A percentile compares a stretch with the other conserved stretches of the same genome.
phyloP scores from a whole-genome alignment of 2,329 filamentous ascomycete species.

The Septoria linicola region DNA sequence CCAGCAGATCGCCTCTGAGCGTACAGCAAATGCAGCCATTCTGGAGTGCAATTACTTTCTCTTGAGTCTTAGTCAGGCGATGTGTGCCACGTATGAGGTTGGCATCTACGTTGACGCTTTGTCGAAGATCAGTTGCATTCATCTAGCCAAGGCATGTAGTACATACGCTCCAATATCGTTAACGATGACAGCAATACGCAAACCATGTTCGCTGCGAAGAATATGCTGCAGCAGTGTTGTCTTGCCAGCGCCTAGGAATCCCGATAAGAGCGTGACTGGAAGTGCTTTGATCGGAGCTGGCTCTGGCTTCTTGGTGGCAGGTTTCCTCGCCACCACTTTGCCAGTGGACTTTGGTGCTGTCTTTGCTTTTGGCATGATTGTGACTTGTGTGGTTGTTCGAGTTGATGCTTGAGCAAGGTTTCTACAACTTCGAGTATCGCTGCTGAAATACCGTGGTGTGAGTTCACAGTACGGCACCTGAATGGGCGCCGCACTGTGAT shows the following conservation, averaged over 20 bases:
- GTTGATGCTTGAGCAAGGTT: neutral
- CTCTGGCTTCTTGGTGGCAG: conserved; percentile 9
- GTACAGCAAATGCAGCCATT: conserved; percentile 74
- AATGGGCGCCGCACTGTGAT: conserved; percentile 18
- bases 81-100: conserved; percentile 36
- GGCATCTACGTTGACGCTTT: conserved; percentile 36
- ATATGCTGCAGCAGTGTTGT: conserved; percentile 70
- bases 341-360: conserved; percentile 17
- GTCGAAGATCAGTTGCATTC: neutral
- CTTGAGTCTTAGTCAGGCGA: conserved; percentile 34
- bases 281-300: conserved; percentile 39
- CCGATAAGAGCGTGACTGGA: conserved; percentile 61
- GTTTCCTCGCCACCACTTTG: conserved; percentile 11
- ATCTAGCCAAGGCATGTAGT: neutral
- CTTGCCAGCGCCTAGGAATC: conserved; percentile 66
- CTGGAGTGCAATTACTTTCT: conserved; percentile 38
- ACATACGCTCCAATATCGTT: conserved; percentile 60
- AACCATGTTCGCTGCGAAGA: conserved; percentile 64
- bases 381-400: neutral
- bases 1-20: conserved; percentile 66
- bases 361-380: conserved; percentile 26
- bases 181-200: conserved; percentile 69
- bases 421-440: neutral
- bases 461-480: conserved; percentile 14
- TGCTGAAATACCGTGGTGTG: conserved; percentile 8